Evolutionary conservation across 495 filamentous ascomycete genomes (phyloP), one percentile per base, ranked within the genome.

Genomic region (Penicillium bovifimosum): DNA sequence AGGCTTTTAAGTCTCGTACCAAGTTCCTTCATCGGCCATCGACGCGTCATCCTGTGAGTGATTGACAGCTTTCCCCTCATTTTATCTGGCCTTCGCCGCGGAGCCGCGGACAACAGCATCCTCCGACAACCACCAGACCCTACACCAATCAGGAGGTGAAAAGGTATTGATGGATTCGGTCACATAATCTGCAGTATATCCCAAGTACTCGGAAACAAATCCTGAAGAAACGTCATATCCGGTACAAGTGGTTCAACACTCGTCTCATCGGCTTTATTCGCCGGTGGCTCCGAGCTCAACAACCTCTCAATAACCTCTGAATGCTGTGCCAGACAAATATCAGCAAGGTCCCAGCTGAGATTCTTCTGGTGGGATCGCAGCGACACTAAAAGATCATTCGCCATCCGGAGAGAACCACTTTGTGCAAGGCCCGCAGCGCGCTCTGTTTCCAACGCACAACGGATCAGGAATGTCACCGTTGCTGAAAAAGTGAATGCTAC

Each of bases 381-480:
- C n/a, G 51, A 49, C 13, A 6, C 17, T 3, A 58, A 29, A 33
- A 54, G 43, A 6, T 58, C 55, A 14, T 14, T 47, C 9, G 55
- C 55, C 41, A 60, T 49, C 41, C 59, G 47, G 38, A 70, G 36
- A 5, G 50, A 55, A 9, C 35, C 26, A 17, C 50, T 57, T n/a
- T 49, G 31, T 16, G 44, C 34, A 16, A 56, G 42, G 8, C 34
- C 47, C 1, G 54, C 35, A 3, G 13, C 16, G 20, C 41, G 41
- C 20, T 52, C 54, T n/a, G 41, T 56, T 32, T 56, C 54, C 2
- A 65, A 29, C 17, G 56, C 58, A 44, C 60, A 60, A 2, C 69
- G 63, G 35, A 72, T 60, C 16, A 72, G 40, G 31, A 70, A 72
- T 1, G 58, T 70, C 7, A 60, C 58, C 2, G 69, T 60, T 6